Evolutionary conservation across 352 stramenopile species (phyloP).

Genomic region (Phytopythium boreale): DNA sequence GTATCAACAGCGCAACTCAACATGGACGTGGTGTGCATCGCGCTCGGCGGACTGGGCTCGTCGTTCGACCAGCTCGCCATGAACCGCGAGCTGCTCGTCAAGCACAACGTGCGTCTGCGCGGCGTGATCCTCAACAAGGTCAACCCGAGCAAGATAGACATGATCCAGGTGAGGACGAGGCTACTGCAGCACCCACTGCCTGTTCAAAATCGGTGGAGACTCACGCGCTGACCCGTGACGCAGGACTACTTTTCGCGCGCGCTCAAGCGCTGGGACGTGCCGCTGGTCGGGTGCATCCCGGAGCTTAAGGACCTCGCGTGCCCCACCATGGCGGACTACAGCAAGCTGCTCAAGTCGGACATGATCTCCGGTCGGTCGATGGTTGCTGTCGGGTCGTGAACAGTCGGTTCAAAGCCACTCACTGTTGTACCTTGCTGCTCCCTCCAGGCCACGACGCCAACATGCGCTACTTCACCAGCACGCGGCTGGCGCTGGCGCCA

Average conservation of each 20-base stretch:
- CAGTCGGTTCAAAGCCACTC: background rate
- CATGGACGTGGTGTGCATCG: conserved; percentile 81
- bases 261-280: conserved; percentile 87
- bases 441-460: conserved; percentile 56
- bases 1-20: conserved; percentile 51
- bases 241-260: conserved; percentile 89
- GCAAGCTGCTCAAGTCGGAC: conserved; percentile 81
- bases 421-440: background rate
- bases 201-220: background rate
- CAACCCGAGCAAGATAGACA: conserved; percentile 87
- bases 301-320: conserved; percentile 79
- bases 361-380: conserved; percentile 57
- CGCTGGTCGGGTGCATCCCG: conserved; percentile 86
- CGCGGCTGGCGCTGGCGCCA: conserved; percentile 71
- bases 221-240: background rate
- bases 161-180: conserved; percentile 74
- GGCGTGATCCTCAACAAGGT: conserved; percentile 89
- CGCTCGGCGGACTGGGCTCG: conserved; percentile 72
- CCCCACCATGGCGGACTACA: conserved; percentile 86
- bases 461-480: conserved; percentile 83
- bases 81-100: conserved; percentile 80
- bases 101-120: conserved; percentile 71
- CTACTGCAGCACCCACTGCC: background rate
- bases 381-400: background rate
- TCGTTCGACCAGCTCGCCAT: conserved; percentile 86